phyloP scores from a whole-genome alignment of 129 eudicot species.

The Flaveria sonorensis region DNA sequence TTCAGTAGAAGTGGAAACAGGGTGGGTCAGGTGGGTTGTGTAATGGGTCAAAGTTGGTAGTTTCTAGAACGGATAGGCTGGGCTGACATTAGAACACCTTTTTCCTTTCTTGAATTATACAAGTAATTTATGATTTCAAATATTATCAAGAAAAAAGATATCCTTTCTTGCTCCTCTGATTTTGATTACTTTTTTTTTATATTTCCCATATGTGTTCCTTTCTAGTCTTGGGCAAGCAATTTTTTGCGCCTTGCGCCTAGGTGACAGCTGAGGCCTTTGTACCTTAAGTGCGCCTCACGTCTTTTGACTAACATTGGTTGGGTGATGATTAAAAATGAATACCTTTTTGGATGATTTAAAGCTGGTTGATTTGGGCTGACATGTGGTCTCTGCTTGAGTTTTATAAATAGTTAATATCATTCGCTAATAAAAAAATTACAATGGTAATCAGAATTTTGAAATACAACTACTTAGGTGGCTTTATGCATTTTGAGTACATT shows the following conservation, averaged over 20 bases:
- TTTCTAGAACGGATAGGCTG: neutral
- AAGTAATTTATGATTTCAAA: neutral
- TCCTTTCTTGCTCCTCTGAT: neutral
- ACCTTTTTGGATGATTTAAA: neutral
- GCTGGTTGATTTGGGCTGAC: neutral
- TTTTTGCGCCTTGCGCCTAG: no score
- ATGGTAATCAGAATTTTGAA: neutral
- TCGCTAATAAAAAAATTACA: neutral
- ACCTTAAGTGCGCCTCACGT: neutral
- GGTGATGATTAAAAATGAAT: neutral
- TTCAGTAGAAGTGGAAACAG: neutral
- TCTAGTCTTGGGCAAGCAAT: no score
- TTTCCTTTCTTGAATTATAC: neutral
- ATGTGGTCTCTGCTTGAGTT: neutral
- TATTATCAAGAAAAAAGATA: neutral
- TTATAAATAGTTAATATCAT: neutral
- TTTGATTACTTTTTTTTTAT: neutral
- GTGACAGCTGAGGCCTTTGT: no score
- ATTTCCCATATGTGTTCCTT: neutral
- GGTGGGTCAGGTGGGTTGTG: neutral
- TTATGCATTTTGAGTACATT: neutral
- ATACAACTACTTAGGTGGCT: neutral
- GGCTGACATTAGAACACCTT: neutral
- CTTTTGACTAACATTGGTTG: neutral
- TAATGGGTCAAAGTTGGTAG: neutral